phyloP scores from a whole-genome alignment of 345 rosid genomes.

The Fremontodendron californicum region DNA sequence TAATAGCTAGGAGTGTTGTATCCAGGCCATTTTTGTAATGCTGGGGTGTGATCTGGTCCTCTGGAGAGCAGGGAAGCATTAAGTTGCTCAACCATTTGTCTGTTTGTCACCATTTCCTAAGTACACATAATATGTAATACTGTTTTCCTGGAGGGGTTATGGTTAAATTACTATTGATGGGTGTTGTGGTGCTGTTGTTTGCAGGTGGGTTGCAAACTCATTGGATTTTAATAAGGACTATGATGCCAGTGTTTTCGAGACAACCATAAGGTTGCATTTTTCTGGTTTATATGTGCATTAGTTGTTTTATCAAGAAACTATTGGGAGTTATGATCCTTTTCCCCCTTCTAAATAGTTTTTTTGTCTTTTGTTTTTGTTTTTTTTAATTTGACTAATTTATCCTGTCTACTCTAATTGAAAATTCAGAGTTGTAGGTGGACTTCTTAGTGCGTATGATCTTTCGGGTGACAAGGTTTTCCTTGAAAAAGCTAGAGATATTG shows the following conservation, averaged over 20 bases:
- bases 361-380: conserved; percentile 1
- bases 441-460: conserved; percentile 94
- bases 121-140: not conserved
- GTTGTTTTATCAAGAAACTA: conserved; percentile 31
- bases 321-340: not conserved
- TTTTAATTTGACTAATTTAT: conserved; percentile 4
- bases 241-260: conserved; percentile 97
- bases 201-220: conserved; percentile 92
- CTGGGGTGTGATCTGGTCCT: not conserved
- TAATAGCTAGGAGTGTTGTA: not conserved
- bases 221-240: conserved; percentile 92
- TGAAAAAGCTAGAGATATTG: conserved; percentile 91
- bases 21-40: not conserved
- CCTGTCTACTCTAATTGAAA: not conserved
- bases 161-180: not conserved
- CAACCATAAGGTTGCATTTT: conserved; percentile 95
- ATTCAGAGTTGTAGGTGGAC: conserved; percentile 95
- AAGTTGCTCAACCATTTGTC: not conserved
- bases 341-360: not conserved
- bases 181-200: conserved; percentile 10
- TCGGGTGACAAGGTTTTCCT: conserved; percentile 86
- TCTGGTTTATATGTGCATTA: conserved; percentile 47
- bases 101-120: not conserved
- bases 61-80: conserved; percentile 1
- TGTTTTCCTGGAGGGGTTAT: not conserved